These are phyloP conservation scores for Hyaloscypha bicolor DNA, from an alignment of 495 filamentous ascomycete genomes.

Conservation along the genomic window DNA sequence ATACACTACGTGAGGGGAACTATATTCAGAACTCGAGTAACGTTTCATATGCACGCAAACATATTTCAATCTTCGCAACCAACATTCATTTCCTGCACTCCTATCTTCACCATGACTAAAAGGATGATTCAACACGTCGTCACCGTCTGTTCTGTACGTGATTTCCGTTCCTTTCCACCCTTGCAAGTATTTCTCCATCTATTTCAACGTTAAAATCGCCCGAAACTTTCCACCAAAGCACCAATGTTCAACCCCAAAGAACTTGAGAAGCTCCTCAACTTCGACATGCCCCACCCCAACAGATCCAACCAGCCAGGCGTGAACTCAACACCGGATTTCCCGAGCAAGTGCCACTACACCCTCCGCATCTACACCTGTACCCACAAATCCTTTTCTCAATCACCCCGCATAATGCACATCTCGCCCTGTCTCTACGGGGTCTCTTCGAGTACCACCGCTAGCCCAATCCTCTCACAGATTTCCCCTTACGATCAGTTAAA, in stretches of 20 bases:
- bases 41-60: neutral
- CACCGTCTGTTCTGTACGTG: neutral
- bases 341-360: conserved; percentile 10
- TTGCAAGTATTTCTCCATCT: neutral
- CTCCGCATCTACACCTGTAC: conserved; percentile 1
- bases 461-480: neutral
- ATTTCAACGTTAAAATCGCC: neutral
- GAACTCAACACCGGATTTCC: neutral
- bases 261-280: neutral
- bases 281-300: neutral
- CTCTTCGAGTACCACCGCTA: neutral
- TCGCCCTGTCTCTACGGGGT: neutral
- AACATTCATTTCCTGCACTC: neutral
- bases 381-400: conserved; percentile 1
- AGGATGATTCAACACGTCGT: neutral
- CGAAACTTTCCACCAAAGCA: neutral
- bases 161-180: neutral
- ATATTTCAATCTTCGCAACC: too few relatives aligned
- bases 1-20: too few relatives aligned
- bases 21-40: neutral
- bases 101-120: neutral
- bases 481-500: neutral
- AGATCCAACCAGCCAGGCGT: neutral
- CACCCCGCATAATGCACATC: neutral
- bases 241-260: neutral